A percentile compares a stretch with the other conserved stretches of the same genome.
phyloP scores from a whole-genome alignment of 2,329 filamentous ascomycete genomes.

The Sporothrix phasma region DNA sequence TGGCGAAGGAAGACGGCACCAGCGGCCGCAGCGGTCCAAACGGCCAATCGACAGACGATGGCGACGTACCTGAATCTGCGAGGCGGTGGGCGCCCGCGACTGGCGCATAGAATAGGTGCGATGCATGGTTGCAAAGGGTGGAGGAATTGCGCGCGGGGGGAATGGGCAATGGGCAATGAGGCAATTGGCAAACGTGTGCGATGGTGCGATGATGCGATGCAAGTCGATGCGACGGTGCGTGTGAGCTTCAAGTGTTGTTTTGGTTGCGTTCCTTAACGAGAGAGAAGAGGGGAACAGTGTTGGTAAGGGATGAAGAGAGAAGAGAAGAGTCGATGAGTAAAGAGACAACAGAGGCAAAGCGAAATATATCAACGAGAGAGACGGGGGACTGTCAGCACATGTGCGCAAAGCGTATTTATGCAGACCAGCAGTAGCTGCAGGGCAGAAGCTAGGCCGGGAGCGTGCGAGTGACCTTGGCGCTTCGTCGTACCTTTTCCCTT shows the following conservation, averaged over 20 bases:
- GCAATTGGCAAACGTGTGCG: background rate
- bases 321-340: slow-evolving; percentile 3
- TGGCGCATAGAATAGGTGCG: slow-evolving; percentile 99
- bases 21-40: no score
- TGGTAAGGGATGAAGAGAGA: background rate
- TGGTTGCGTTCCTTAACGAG: background rate
- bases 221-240: background rate
- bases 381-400: slow-evolving; percentile 13
- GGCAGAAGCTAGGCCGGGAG: background rate
- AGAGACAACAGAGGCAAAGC: background rate
- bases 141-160: background rate
- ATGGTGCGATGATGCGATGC: background rate
- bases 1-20: no score
- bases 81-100: slow-evolving; percentile 88
- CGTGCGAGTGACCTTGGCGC: slow-evolving; percentile 1
- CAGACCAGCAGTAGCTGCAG: background rate
- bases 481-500: background rate
- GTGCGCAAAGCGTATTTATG: slow-evolving; percentile 8
- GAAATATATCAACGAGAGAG: background rate
- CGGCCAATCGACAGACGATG: background rate
- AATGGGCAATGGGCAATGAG: background rate
- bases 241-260: background rate
- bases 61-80: slow-evolving; percentile 49
- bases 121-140: slow-evolving; percentile 59
- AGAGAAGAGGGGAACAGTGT: background rate